A percentile compares a stretch with the other conserved stretches of the same genome.
phyloP scores from a whole-genome alignment of 768 basidiomycete genomes.

The Amanita pallidorosea region DNA sequence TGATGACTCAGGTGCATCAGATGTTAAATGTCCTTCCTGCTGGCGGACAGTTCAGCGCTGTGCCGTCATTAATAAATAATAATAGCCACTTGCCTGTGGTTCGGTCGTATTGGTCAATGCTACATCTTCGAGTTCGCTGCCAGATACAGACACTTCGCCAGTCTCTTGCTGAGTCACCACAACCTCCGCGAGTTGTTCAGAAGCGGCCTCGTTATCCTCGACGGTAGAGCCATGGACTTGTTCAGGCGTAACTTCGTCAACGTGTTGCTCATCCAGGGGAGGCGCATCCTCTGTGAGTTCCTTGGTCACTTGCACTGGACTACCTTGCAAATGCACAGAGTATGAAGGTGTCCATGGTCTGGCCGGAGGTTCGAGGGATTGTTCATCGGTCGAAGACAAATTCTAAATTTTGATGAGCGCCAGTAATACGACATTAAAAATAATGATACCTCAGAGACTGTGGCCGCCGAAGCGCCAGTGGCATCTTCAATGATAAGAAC shows the following conservation, averaged over 20 bases:
- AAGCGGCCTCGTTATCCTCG: too few relatives aligned
- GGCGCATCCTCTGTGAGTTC: not conserved
- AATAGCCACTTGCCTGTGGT: not conserved
- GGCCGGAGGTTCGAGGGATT: slow-evolving; percentile 10
- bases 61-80: not conserved
- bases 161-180: not conserved
- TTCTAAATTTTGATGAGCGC: not conserved
- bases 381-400: not conserved
- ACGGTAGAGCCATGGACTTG: not conserved
- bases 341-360: slow-evolving; percentile 32
- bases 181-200: not conserved
- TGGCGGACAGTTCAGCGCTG: not conserved
- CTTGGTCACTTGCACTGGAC: slow-evolving; percentile 8
- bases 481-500: not conserved
- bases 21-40: not conserved
- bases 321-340: slow-evolving; percentile 30
- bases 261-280: not conserved
- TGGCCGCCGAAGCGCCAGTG: not conserved
- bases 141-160: not conserved
- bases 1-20: not conserved
- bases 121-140: not conserved
- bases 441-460: not conserved
- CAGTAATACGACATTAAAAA: not conserved
- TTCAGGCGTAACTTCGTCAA: not conserved
- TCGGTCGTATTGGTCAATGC: not conserved